Conservation (phyloP, 805 yeast genomes). For the Ogataea wickerhamii region DNA sequence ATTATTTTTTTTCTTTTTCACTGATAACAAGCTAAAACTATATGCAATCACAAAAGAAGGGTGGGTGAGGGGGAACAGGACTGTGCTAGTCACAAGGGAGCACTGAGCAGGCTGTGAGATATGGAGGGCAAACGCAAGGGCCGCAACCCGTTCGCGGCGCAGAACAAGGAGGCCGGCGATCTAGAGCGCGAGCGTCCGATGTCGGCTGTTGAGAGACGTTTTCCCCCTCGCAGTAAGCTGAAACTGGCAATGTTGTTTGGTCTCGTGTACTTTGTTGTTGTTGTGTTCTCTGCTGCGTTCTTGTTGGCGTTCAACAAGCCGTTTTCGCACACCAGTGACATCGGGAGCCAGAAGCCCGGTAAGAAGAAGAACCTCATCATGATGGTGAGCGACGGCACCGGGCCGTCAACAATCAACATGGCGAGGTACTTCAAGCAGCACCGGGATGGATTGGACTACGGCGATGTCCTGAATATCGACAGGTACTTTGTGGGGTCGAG, state of each 20-base stretch:
- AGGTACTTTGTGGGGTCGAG: slow-evolving; percentile 74
- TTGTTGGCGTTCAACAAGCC: background rate
- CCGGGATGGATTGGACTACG: slow-evolving; percentile 48
- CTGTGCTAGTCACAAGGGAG: too few species aligned
- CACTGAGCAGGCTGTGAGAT: too few species aligned
- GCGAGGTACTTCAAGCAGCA: slow-evolving; percentile 73
- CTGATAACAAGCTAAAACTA: too few species aligned
- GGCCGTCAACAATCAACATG: slow-evolving; percentile 80
- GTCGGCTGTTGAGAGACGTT: background rate
- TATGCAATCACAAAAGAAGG: too few species aligned
- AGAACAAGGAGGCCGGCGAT: too few species aligned
- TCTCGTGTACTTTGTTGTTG: slow-evolving; percentile 5
- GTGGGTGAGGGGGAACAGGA: too few species aligned
- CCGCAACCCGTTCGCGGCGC: too few species aligned
- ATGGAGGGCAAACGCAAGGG: too few species aligned
- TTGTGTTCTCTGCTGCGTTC: background rate
- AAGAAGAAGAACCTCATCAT: slow-evolving; percentile 72
- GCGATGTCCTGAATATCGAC: slow-evolving; percentile 61
- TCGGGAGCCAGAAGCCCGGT: background rate
- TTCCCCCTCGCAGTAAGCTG: slow-evolving; percentile 7
- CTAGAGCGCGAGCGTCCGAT: too few species aligned
- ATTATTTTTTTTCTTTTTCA: too few species aligned
- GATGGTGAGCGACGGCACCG: slow-evolving; percentile 95
- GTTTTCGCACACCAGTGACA: slow-evolving; percentile 1
- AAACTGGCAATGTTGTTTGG: slow-evolving; percentile 4